These are phyloP conservation scores for Phytophthora quininea DNA, from an alignment of 352 stramenopile species.

Conservation along the genomic window DNA sequence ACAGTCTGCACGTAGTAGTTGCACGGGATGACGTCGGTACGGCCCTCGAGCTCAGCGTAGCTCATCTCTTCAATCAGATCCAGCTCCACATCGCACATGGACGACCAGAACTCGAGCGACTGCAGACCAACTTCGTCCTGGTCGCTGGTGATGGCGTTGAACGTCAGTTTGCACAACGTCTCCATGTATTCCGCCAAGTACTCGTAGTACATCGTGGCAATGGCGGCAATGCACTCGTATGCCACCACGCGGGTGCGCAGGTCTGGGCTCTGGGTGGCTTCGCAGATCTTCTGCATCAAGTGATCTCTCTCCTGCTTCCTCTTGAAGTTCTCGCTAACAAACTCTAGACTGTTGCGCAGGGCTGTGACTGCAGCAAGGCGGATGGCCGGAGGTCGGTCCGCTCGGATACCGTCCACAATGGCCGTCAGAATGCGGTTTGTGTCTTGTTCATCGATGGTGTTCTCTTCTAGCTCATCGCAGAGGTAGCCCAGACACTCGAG, in stretches of 20 bases:
- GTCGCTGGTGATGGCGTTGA: constrained; percentile 92
- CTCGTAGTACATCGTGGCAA: constrained; percentile 97
- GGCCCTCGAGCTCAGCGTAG: constrained; percentile 74
- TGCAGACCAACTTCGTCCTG: constrained; percentile 93
- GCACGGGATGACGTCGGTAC: constrained; percentile 70
- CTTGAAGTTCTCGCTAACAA: constrained; percentile 97
- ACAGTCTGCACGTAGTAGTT: constrained; percentile 91
- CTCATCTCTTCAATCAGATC: constrained; percentile 93
- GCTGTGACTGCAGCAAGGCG: constrained; percentile 92
- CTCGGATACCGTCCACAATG: constrained; percentile 96
- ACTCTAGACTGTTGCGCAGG: constrained; percentile 95
- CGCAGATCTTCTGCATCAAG: constrained; percentile 96
- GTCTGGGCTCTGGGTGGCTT: constrained; percentile 93
- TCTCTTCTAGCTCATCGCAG: constrained; percentile 82
- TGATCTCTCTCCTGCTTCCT: constrained; percentile 94
- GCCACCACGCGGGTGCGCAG: constrained; percentile 88
- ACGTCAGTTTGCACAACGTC: constrained; percentile 95
- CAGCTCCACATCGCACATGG: constrained; percentile 96
- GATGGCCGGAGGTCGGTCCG: constrained; percentile 88
- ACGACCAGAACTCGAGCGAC: constrained; percentile 98
- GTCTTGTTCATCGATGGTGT: constrained; percentile 75
- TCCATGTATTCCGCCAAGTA: constrained; percentile 96
- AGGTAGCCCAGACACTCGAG: constrained; percentile 88
- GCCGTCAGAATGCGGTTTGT: constrained; percentile 97
- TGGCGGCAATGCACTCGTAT: constrained; percentile 96